phyloP scores from a whole-genome alignment of 139 green algal species.

The Yamagishiella unicocca region DNA sequence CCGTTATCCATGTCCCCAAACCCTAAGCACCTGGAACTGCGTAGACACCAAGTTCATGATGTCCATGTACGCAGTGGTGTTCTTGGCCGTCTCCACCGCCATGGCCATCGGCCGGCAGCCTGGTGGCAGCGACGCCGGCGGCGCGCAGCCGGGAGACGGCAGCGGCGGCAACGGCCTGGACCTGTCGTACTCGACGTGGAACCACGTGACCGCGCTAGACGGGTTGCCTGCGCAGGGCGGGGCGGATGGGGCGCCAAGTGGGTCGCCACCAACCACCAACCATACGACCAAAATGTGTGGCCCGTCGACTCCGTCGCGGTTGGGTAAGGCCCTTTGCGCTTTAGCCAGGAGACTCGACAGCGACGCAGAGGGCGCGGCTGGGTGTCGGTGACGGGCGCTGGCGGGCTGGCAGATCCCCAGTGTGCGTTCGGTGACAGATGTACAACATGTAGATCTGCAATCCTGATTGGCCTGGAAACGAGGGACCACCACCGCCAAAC shows the following conservation, averaged over 20 bases:
- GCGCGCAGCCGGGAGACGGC: not conserved
- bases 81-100: not conserved
- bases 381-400: too few species aligned
- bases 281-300: too few species aligned
- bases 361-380: too few species aligned
- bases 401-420: too few species aligned
- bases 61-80: not conserved
- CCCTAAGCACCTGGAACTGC: conserved; percentile 32
- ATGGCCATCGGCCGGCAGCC: conserved; percentile 29
- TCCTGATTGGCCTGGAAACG: too few species aligned
- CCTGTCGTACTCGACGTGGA: conserved; percentile 69
- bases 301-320: too few species aligned
- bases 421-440: too few species aligned
- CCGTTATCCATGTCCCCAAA: not conserved
- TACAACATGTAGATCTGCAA: not conserved
- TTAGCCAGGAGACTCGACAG: too few species aligned
- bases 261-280: too few species aligned
- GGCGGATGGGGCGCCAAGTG: too few species aligned
- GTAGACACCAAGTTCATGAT: conserved; percentile 33
- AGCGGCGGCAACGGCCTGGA: not conserved
- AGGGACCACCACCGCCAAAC: too few species aligned
- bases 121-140: not conserved
- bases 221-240: not conserved
- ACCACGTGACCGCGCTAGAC: conserved; percentile 73
- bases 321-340: too few species aligned